phyloP scores from a whole-genome alignment of 179 eudicot genomes.

The Amaranthus tricolor region DNA sequence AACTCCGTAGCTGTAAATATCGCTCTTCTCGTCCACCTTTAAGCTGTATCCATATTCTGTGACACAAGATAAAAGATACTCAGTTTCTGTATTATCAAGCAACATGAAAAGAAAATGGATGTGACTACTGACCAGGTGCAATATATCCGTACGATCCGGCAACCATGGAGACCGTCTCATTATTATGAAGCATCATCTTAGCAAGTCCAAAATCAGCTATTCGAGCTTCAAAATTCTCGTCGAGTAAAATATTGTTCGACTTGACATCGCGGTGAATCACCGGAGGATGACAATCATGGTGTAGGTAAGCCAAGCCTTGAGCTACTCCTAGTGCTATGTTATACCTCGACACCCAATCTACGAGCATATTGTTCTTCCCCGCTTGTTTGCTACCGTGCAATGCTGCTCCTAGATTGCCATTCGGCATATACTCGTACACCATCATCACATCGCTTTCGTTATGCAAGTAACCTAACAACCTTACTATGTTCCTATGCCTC shows the following conservation, averaged over 20 bases:
- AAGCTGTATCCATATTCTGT: slow-evolving; percentile 44
- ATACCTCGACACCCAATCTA: slow-evolving; percentile 89
- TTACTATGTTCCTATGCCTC: slow-evolving; percentile 81
- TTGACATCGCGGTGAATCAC: slow-evolving; percentile 82
- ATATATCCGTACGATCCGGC: slow-evolving; percentile 95
- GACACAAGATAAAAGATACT: slow-evolving; percentile 3
- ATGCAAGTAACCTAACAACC: slow-evolving; percentile 69
- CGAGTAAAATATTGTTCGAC: slow-evolving; percentile 75
- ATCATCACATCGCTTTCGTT: slow-evolving; percentile 76
- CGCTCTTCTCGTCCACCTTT: slow-evolving; percentile 87
- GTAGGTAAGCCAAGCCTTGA: slow-evolving; percentile 81
- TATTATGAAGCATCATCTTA: slow-evolving; percentile 63
- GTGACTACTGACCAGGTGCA: slow-evolving; percentile 69
- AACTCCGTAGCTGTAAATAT: slow-evolving; percentile 85
- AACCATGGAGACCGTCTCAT: slow-evolving; percentile 80
- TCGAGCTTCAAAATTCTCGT: slow-evolving; percentile 66
- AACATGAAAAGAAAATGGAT: neutral
- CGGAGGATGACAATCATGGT: slow-evolving; percentile 77
- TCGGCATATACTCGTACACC: slow-evolving; percentile 74
- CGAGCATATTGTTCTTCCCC: slow-evolving; percentile 45
- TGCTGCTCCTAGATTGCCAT: slow-evolving; percentile 72
- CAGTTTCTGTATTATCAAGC: neutral
- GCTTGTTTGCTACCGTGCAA: slow-evolving; percentile 56
- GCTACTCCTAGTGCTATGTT: slow-evolving; percentile 79
- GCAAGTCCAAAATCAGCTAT: slow-evolving; percentile 94